phyloP scores from a whole-genome alignment of 345 rosid genomes.

The Brassica rapa region DNA sequence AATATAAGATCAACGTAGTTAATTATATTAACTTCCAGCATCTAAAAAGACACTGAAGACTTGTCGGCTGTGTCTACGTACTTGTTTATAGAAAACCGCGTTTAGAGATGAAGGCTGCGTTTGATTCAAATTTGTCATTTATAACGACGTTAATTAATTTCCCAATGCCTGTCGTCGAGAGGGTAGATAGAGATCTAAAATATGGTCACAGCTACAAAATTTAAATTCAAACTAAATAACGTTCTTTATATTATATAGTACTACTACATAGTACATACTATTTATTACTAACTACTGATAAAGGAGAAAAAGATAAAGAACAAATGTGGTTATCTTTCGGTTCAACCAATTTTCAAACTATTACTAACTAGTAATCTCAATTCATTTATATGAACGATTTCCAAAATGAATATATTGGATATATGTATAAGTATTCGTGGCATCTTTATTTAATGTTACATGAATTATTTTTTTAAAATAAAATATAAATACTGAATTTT shows the following conservation, averaged over 20 bases:
- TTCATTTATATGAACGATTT: neutral
- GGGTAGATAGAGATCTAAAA: slow-evolving; percentile 18
- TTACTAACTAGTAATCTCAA: slow-evolving; percentile 14
- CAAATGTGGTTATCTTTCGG: slow-evolving; percentile 3
- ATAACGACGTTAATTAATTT: slow-evolving; percentile 4
- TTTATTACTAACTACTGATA: neutral
- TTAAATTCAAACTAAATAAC: slow-evolving; percentile 31
- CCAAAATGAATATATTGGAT: too few species aligned
- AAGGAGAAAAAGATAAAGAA: neutral
- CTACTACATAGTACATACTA: neutral
- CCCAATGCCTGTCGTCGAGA: slow-evolving; percentile 10
- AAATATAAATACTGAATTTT: neutral
- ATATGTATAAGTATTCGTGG: too few species aligned
- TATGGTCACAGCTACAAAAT: slow-evolving; percentile 19
- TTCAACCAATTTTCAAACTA: slow-evolving; percentile 20
- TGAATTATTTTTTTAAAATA: neutral
- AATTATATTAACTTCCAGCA: neutral
- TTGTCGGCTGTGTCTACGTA: slow-evolving; percentile 32
- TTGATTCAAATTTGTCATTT: slow-evolving; percentile 13
- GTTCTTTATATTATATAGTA: too few species aligned
- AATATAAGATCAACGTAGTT: neutral
- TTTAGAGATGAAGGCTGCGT: slow-evolving; percentile 8
- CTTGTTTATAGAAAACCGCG: slow-evolving; percentile 10
- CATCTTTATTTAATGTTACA: too few species aligned
- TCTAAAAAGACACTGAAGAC: neutral